A percentile compares a stretch with the other conserved stretches of the same genome.
These are phyloP conservation scores for Flaveria brownii DNA, from an alignment of 129 eudicot genomes.

Conservation along the genomic window DNA sequence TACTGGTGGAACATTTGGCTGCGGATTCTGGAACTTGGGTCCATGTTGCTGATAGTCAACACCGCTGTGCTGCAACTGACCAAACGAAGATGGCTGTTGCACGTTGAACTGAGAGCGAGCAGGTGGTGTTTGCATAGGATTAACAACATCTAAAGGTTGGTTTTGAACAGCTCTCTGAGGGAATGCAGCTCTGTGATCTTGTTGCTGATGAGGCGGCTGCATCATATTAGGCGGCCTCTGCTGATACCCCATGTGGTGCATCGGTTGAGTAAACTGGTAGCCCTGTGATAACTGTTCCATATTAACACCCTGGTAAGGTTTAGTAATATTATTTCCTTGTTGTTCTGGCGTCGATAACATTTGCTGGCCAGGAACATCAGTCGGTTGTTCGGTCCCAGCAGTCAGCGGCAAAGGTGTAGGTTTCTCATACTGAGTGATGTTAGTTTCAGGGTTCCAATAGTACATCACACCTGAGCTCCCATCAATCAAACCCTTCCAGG, in stretches of 20 bases:
- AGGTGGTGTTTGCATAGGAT: slow-evolving; percentile 25
- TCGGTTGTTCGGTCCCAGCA: slow-evolving; percentile 43
- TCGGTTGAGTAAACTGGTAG: slow-evolving; percentile 44
- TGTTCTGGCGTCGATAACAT: slow-evolving; percentile 36
- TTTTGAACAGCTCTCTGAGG: slow-evolving; percentile 48
- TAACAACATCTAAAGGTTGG: slow-evolving; percentile 38
- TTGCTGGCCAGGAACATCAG: slow-evolving; percentile 48
- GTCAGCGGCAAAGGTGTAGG: slow-evolving; percentile 53
- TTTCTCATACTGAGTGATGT: slow-evolving; percentile 87
- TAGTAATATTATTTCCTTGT: slow-evolving; percentile 42
- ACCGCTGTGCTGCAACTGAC: slow-evolving; percentile 45
- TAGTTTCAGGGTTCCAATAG: slow-evolving; percentile 96
- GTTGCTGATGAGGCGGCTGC: slow-evolving; percentile 47
- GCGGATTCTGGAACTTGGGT: slow-evolving; percentile 65
- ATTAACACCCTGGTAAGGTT: slow-evolving; percentile 47
- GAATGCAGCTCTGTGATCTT: slow-evolving; percentile 51
- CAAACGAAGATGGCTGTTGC: slow-evolving; percentile 51
- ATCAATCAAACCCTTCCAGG: slow-evolving; percentile 95
- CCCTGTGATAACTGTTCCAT: slow-evolving; percentile 49
- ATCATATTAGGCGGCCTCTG: slow-evolving; percentile 50
- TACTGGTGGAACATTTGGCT: slow-evolving; percentile 50
- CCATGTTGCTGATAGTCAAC: slow-evolving; percentile 56
- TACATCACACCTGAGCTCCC: slow-evolving; percentile 79
- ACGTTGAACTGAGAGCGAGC: slow-evolving; percentile 43
- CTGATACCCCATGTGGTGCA: slow-evolving; percentile 66